Percentiles rank a stretch among this genome's conserved stretches.
Evolutionary conservation across 2,329 filamentous ascomycete species (phyloP).

Genomic region (Amesomyces nigricolor): DNA sequence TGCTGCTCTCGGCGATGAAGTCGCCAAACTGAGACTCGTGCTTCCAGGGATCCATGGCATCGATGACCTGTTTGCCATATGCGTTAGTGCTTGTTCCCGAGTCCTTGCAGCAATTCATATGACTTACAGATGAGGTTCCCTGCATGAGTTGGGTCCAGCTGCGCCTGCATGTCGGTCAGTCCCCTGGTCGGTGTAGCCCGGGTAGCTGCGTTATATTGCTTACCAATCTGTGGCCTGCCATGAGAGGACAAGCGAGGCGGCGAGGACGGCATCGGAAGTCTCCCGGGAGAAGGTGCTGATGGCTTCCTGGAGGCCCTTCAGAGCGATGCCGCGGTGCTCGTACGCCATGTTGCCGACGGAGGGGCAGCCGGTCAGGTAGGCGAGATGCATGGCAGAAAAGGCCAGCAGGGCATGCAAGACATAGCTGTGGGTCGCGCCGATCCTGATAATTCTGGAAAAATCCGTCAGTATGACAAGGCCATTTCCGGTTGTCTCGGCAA

Average conservation of each 20-base stretch:
- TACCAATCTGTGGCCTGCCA: slow-evolving; percentile 98
- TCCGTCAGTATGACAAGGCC: slow-evolving; percentile 23
- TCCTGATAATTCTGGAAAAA: slow-evolving; percentile 63
- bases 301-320: slow-evolving; percentile 83
- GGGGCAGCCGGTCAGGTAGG: slow-evolving; percentile 79
- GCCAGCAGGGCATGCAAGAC: slow-evolving; percentile 92
- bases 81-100: slow-evolving; percentile 17
- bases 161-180: slow-evolving; percentile 55
- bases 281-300: slow-evolving; percentile 78
- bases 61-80: slow-evolving; percentile 60
- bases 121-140: slow-evolving; percentile 76
- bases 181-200: slow-evolving; percentile 24
- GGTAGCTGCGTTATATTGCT: slow-evolving; percentile 39
- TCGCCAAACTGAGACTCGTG: slow-evolving; percentile 81
- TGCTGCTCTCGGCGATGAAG: slow-evolving; percentile 74
- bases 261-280: slow-evolving; percentile 86
- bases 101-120: neutral
- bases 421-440: slow-evolving; percentile 75
- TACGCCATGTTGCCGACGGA: slow-evolving; percentile 84
- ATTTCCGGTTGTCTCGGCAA: slow-evolving; percentile 15
- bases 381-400: slow-evolving; percentile 90
- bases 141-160: slow-evolving; percentile 91
- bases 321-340: slow-evolving; percentile 77
- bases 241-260: slow-evolving; percentile 83
- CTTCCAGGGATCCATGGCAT: slow-evolving; percentile 87